Evolutionary conservation across 441 rosid species (phyloP), one percentile per base, ranked within the genome.

Genomic region (Rhodomyrtus psidioides): DNA sequence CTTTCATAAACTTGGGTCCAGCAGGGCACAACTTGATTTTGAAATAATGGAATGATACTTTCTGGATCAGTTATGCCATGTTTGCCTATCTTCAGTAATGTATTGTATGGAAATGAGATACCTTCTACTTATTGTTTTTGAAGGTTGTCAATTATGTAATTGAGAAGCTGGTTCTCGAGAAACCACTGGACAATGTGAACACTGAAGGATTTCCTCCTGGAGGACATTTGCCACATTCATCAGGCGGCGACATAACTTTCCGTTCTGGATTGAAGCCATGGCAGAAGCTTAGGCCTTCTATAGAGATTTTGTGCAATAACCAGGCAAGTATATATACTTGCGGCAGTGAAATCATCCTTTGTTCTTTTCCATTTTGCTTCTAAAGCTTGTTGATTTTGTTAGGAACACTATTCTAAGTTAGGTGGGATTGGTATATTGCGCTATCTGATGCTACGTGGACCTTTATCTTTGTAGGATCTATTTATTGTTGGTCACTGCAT

Each of bases 81-180:
- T 70, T 85, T 57, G 53, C 62, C 19, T 21, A 2, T 76, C n/a
- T 70, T 70, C 79, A 10, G 39, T 70, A 21, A 65, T 39, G 49
- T 39, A 49, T 70, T 70, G 26, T 70, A 39, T 14, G 21, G 79
- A 39, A 70, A 39, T 74, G 86, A 82, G 81, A 75, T 54, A 56
- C 39, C 1, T 53, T 55, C 58, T 70, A 5, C 42, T 53, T 70
- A 8, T 39, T 46, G 34, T 60, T 82, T 51, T 12, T 19, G 86
- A 90, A 98, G 99, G 99, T 98, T 91, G 94, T 97, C 76, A 97
- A 94, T 91, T 98, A 98, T 92, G 99, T 98, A n/a, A 54, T 94
- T 81, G 99, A 98, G 90, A 98, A 98, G 91, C 93, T 97, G 98
- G 94, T 98, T 82, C 94, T 96, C 82, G 99, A 98, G 89, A 97